phyloP scores from a whole-genome alignment of 805 yeast species.

The Barnettozyma californica region DNA sequence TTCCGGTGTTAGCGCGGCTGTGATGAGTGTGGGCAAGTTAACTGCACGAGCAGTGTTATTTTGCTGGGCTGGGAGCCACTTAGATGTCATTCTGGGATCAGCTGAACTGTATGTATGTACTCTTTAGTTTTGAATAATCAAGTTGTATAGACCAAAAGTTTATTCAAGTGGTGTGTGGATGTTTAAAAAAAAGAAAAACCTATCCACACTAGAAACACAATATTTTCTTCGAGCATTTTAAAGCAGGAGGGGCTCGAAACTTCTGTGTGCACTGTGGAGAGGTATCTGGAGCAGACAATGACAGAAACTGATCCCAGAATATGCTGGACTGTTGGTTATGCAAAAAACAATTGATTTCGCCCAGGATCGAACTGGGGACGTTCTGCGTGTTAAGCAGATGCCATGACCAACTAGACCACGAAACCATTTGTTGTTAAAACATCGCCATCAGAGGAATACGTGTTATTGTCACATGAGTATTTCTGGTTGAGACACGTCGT shows the following conservation, averaged over 20 bases:
- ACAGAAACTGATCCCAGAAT: no score
- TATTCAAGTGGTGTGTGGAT: slow-evolving; percentile 5
- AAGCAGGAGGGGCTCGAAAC: no score
- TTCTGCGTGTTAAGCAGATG: slow-evolving; percentile 99
- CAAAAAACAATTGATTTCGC: slow-evolving; percentile 65
- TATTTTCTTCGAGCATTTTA: no score
- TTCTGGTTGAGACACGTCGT: no score
- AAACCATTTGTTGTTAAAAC: slow-evolving; percentile 51
- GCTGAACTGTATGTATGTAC: neutral
- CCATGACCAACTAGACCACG: slow-evolving; percentile 99
- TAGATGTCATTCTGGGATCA: neutral
- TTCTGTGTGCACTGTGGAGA: no score
- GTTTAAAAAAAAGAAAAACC: neutral
- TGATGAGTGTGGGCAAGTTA: slow-evolving; percentile 36
- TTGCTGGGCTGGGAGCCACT: slow-evolving; percentile 7
- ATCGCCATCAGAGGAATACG: no score
- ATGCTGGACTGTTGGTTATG: no score
- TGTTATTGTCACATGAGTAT: neutral
- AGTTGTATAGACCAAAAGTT: neutral
- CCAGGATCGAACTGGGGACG: slow-evolving; percentile 99
- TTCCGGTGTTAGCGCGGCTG: slow-evolving; percentile 58
- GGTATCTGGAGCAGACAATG: no score
- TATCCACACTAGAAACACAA: no score
- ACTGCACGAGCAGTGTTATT: slow-evolving; percentile 14
- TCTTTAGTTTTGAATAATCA: no score